Base-by-base conservation (phyloP, 2,329 filamentous ascomycete species). In the Fusarium nanum region DNA sequence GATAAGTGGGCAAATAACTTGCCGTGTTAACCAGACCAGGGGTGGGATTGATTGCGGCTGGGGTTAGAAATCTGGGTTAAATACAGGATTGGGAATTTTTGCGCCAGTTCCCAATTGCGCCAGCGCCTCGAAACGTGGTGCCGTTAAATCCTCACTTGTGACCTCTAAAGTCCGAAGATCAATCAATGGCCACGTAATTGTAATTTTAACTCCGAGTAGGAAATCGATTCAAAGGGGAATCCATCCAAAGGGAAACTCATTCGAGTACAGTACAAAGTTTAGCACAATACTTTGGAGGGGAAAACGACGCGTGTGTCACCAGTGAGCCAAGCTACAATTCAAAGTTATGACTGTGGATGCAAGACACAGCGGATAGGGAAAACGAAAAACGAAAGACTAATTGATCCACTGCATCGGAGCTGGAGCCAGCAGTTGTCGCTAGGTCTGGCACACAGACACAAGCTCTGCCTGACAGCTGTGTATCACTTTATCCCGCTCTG, bases 371-470 rank as follows among this genome's bases (percentile, higher is more conserved):
- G 54, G 60, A 48, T 52, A 64, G 50, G 28, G 34, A 64, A 52
- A 47, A 60, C 56, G 59, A 44, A 47, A 23, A 28, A 55, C 45
- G 41, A 56, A 65, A 40, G 41, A 47, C 46, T 61, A 63, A 56
- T 37, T 10, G 60, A 56, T 69, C 56, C 60, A 67, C 56, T 58
- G 53, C 61, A 70, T 69, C 52, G 66, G 60, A 70, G 66, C 56
- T 69, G 65, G 60, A 68, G 60, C 47, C 46, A 45, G 53, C 25
- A 56, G 40, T 41, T 30, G 22, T 40, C 40, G 40, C 22, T 11
- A n/a, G 37, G 45, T 25, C 44, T 45, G 60, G 42, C 58, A 37
- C 58, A 56, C 61, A 70, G 34, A 59, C 58, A 48, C 61, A 70
- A 18, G 53, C 48, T 56, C 47, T 67, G 56, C 49, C 42, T 63